These are phyloP conservation scores for Vigna hirtella DNA, from an alignment of 306 rosid species.

Conservation along the genomic window DNA sequence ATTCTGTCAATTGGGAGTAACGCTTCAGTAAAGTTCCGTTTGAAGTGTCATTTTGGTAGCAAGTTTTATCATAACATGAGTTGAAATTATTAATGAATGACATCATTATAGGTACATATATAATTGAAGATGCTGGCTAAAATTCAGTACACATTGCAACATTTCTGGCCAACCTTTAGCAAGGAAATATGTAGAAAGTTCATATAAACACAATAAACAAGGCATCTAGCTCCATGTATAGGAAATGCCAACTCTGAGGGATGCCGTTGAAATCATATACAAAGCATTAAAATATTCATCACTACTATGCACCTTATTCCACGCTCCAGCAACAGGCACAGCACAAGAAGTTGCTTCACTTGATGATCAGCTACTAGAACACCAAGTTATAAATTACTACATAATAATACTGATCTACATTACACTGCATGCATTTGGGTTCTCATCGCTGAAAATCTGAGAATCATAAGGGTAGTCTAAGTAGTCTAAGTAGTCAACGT, in stretches of 20 bases:
- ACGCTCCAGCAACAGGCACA: not conserved
- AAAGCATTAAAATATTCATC: conserved; percentile 33
- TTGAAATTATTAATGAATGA: conserved; percentile 30
- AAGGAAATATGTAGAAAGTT: conserved; percentile 5
- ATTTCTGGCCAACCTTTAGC: conserved; percentile 34
- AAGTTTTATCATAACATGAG: not conserved
- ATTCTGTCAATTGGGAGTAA: not conserved
- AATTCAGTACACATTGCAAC: conserved; percentile 32
- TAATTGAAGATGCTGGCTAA: conserved; percentile 21
- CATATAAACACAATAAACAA: not conserved
- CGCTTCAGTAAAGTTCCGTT: not conserved
- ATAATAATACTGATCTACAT: conserved; percentile 55
- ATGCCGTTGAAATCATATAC: conserved; percentile 7
- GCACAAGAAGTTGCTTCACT: conserved; percentile 34
- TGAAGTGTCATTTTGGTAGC: not conserved
- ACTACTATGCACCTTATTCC: conserved; percentile 25
- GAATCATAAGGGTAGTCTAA: conserved; percentile 55
- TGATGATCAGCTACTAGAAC: conserved; percentile 43
- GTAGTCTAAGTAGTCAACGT: conserved; percentile 57
- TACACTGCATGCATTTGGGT: conserved; percentile 86
- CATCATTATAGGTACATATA: conserved; percentile 12
- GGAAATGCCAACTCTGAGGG: conserved; percentile 14
- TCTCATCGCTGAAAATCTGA: conserved; percentile 90
- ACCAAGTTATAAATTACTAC: not conserved
- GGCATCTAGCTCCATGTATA: not conserved